Evolutionary conservation across 2,329 filamentous ascomycete species (phyloP).

Genomic region (Colletotrichum gigasporum): DNA sequence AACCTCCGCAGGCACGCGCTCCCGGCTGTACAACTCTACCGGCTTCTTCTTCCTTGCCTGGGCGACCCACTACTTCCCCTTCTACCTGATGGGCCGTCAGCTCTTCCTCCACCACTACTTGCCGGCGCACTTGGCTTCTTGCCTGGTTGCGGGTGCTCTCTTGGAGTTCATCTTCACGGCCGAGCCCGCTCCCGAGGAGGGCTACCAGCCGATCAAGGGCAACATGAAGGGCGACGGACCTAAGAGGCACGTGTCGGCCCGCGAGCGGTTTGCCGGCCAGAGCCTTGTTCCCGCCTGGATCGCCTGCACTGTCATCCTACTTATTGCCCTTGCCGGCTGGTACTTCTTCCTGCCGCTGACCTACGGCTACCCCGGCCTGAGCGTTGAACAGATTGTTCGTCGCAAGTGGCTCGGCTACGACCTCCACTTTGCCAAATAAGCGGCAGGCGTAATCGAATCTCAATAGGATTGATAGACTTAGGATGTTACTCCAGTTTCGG

Average conservation of each 20-base stretch:
- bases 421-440: slow-evolving; percentile 96
- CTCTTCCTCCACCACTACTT: slow-evolving; percentile 98
- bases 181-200: slow-evolving; percentile 73
- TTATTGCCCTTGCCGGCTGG: slow-evolving; percentile 78
- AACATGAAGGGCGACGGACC: slow-evolving; percentile 55
- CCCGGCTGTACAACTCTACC: slow-evolving; percentile 96
- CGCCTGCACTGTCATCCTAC: slow-evolving; percentile 75
- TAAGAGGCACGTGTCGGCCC: slow-evolving; percentile 77
- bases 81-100: slow-evolving; percentile 98
- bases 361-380: slow-evolving; percentile 91
- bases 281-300: slow-evolving; percentile 84
- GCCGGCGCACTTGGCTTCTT: slow-evolving; percentile 90
- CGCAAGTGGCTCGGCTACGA: slow-evolving; percentile 98
- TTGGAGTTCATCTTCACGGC: slow-evolving; percentile 97
- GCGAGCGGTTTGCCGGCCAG: slow-evolving; percentile 82
- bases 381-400: slow-evolving; percentile 78
- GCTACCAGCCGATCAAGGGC: slow-evolving; percentile 52
- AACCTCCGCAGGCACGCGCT: slow-evolving; percentile 76
- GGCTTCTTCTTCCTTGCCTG: slow-evolving; percentile 99
- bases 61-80: slow-evolving; percentile 97
- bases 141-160: slow-evolving; percentile 88
- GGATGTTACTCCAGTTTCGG: slow-evolving; percentile 6
- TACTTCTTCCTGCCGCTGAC: slow-evolving; percentile 95
- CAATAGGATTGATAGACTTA: background rate
- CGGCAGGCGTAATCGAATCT: background rate